A percentile compares a stretch with the other conserved stretches of the same genome.
phyloP scores from a whole-genome alignment of 1,284 basidiomycete species.

The Phylloporus sp. region DNA sequence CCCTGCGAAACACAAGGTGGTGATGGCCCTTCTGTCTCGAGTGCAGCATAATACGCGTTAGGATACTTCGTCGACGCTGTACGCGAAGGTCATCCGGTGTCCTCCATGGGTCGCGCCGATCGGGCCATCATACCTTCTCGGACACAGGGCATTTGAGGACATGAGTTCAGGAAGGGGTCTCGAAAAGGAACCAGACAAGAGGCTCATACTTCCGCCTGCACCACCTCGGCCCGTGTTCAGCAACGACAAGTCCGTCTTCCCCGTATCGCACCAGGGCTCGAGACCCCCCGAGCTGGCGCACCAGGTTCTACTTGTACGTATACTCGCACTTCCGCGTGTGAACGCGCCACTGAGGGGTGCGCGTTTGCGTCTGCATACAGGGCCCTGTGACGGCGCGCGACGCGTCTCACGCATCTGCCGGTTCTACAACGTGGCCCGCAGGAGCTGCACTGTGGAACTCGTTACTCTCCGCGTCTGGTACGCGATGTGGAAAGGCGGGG shows the following conservation, averaged over 20 bases:
- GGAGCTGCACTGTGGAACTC: slow-evolving; percentile 20
- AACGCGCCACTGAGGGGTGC: no score
- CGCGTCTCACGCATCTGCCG: slow-evolving; percentile 62
- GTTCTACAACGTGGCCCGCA: not conserved
- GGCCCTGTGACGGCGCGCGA: slow-evolving; percentile 57
- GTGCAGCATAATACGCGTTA: slow-evolving; percentile 62
- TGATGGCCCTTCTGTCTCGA: slow-evolving; percentile 63
- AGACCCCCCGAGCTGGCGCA: slow-evolving; percentile 65
- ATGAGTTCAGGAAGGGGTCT: slow-evolving; percentile 29
- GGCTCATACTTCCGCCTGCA: slow-evolving; percentile 54
- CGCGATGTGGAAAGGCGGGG: slow-evolving; percentile 22
- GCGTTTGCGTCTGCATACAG: slow-evolving; percentile 8
- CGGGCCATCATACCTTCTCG: slow-evolving; percentile 34
- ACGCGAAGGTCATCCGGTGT: slow-evolving; percentile 52
- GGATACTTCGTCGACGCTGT: slow-evolving; percentile 69
- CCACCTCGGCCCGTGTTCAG: slow-evolving; percentile 56
- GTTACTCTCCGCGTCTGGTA: not conserved
- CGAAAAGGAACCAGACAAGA: slow-evolving; percentile 43
- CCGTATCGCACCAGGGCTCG: slow-evolving; percentile 36
- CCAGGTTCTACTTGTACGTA: slow-evolving; percentile 61
- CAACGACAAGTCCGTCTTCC: slow-evolving; percentile 43
- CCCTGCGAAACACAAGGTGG: slow-evolving; percentile 67
- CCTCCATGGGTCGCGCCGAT: slow-evolving; percentile 52
- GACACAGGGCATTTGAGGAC: slow-evolving; percentile 27
- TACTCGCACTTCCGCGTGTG: no score